Conservation (phyloP, 2,329 filamentous ascomycete genomes). For the Trichoderma sp. region DNA sequence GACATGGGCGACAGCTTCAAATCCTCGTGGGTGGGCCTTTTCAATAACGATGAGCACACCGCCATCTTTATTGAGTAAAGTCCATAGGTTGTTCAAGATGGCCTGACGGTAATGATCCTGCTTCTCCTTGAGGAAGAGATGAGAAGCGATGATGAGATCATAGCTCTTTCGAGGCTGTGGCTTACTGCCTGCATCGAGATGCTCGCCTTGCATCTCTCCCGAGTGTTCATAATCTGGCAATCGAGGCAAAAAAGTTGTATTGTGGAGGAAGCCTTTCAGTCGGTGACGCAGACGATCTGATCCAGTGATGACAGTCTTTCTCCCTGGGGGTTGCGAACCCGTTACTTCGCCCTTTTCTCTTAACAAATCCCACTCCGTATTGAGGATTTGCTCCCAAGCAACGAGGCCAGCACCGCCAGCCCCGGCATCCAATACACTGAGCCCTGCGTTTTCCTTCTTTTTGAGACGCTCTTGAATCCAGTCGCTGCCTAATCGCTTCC, state of each 20-base stretch:
- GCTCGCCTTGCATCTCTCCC: slow-evolving; percentile 57
- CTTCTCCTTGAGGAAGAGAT: slow-evolving; percentile 74
- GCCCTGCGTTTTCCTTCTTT: slow-evolving; percentile 56
- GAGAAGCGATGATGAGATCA: slow-evolving; percentile 87
- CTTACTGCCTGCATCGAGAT: slow-evolving; percentile 58
- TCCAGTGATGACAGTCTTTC: slow-evolving; percentile 78
- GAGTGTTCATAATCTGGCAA: slow-evolving; percentile 83
- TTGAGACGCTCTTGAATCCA: slow-evolving; percentile 69
- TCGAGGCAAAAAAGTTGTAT: slow-evolving; percentile 89
- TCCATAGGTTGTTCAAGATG: slow-evolving; percentile 87
- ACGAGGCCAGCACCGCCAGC: slow-evolving; percentile 71
- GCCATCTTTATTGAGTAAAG: slow-evolving; percentile 76
- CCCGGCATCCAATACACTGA: slow-evolving; percentile 73
- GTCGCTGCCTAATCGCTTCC: slow-evolving; percentile 68
- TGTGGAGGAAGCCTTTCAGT: slow-evolving; percentile 73
- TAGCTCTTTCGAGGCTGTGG: slow-evolving; percentile 71
- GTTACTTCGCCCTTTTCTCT: slow-evolving; percentile 49
- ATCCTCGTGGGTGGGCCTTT: slow-evolving; percentile 87
- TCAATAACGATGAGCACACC: slow-evolving; percentile 86
- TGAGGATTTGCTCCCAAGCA: slow-evolving; percentile 76
- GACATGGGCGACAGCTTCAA: slow-evolving; percentile 86
- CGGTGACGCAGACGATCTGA: slow-evolving; percentile 74
- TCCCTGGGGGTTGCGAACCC: slow-evolving; percentile 59
- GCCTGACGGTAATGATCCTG: slow-evolving; percentile 77
- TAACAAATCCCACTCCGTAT: slow-evolving; percentile 78